phyloP scores from a whole-genome alignment of 495 filamentous ascomycete species.

The Melanomma pulvis-pyrius region DNA sequence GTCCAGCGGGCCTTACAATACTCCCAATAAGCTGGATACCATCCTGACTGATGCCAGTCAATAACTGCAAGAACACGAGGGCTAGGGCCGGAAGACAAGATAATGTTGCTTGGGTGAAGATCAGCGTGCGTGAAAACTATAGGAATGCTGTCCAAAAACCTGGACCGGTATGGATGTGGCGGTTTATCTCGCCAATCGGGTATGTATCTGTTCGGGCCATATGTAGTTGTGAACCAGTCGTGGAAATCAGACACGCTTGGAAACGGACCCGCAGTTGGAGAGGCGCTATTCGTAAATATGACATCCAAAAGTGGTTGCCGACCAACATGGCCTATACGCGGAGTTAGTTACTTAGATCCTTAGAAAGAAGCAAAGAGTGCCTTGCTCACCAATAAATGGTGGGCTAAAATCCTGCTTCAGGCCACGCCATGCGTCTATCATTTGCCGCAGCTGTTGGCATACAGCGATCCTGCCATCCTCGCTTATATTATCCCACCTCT shows the following conservation, averaged over 20 bases:
- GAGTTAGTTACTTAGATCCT: neutral
- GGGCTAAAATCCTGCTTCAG: slow-evolving; percentile 45
- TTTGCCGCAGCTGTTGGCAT: slow-evolving; percentile 45
- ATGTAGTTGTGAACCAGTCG: slow-evolving; percentile 47
- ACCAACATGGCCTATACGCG: slow-evolving; percentile 35
- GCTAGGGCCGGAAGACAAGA: slow-evolving; percentile 40
- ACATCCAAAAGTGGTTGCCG: slow-evolving; percentile 23
- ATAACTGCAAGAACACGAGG: slow-evolving; percentile 47
- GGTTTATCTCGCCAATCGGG: slow-evolving; percentile 15
- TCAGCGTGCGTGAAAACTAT: slow-evolving; percentile 55
- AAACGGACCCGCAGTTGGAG: slow-evolving; percentile 46
- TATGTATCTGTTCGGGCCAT: slow-evolving; percentile 35
- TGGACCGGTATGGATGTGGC: slow-evolving; percentile 43
- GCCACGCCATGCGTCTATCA: slow-evolving; percentile 39
- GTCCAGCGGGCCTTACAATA: slow-evolving; percentile 55
- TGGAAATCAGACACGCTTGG: slow-evolving; percentile 48
- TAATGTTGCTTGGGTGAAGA: slow-evolving; percentile 52
- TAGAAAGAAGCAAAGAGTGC: neutral
- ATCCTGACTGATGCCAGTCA: slow-evolving; percentile 56
- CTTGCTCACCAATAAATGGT: slow-evolving; percentile 41
- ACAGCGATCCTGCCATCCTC: slow-evolving; percentile 42
- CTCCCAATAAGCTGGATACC: slow-evolving; percentile 55
- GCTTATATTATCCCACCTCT: slow-evolving; percentile 45
- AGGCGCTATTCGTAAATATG: neutral
- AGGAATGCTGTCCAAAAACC: slow-evolving; percentile 46